phyloP scores from a whole-genome alignment of 2,329 filamentous ascomycete species.

The Sporothrix luriei region DNA sequence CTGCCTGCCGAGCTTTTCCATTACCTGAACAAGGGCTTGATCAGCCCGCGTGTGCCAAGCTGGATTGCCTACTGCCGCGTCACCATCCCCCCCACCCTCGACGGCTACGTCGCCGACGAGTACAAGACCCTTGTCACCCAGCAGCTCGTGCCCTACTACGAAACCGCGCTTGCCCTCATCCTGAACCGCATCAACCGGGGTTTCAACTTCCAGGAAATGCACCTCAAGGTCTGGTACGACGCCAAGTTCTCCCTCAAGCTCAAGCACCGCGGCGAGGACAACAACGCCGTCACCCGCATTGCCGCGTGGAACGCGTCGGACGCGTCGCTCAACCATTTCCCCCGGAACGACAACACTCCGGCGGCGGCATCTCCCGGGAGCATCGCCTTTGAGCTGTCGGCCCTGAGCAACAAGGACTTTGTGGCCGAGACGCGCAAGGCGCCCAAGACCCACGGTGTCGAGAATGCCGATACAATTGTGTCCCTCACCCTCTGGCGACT shows the following conservation, averaged over 20 bases:
- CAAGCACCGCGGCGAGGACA: conserved; percentile 57
- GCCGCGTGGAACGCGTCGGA: conserved; percentile 74
- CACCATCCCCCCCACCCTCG: conserved; percentile 78
- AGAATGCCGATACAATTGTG: conserved; percentile 65
- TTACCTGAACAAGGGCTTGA: conserved; percentile 81
- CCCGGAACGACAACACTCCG: conserved; percentile 31
- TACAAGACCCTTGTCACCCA: conserved; percentile 79
- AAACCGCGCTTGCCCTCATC: conserved; percentile 75
- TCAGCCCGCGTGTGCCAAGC: conserved; percentile 76
- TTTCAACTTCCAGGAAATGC: conserved; percentile 77
- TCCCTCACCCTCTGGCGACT: conserved; percentile 84
- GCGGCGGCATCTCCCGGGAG: conserved; percentile 45
- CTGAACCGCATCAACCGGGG: conserved; percentile 80
- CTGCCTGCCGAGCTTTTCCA: conserved; percentile 87
- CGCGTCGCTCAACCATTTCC: conserved; percentile 51
- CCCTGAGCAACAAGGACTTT: conserved; percentile 71
- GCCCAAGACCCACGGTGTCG: conserved; percentile 57
- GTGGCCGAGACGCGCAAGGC: conserved; percentile 67
- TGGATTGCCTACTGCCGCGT: conserved; percentile 81
- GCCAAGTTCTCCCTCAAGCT: conserved; percentile 68
- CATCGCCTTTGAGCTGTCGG: conserved; percentile 63
- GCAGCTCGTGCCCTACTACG: conserved; percentile 72
- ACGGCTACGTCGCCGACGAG: conserved; percentile 75
- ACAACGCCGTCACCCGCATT: conserved; percentile 52
- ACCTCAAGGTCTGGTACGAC: conserved; percentile 83